These are phyloP conservation scores for Fusarium sarcochroum DNA, from an alignment of 2,329 filamentous ascomycete species.

Conservation along the genomic window DNA sequence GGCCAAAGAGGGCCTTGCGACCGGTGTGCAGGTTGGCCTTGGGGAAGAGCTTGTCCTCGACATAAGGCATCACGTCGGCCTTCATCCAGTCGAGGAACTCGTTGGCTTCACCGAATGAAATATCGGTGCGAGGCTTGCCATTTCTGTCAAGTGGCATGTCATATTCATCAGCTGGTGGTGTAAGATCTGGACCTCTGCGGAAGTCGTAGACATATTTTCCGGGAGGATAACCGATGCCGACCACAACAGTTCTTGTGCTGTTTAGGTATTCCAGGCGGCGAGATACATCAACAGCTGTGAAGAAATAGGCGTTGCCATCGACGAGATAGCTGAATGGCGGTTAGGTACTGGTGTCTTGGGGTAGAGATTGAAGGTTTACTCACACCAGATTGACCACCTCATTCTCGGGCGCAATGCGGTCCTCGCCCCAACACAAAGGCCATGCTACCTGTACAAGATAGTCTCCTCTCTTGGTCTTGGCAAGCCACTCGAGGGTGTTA, in stretches of 20 bases:
- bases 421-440: constrained; percentile 49
- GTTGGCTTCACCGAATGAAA: constrained; percentile 59
- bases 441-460: constrained; percentile 52
- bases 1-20: constrained; percentile 62
- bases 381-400: constrained; percentile 48
- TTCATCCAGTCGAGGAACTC: constrained; percentile 61
- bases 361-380: constrained; percentile 6
- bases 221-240: constrained; percentile 53
- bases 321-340: constrained; percentile 49
- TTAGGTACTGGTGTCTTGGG: not conserved
- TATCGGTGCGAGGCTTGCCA: constrained; percentile 45
- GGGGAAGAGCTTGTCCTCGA: constrained; percentile 47
- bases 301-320: constrained; percentile 55
- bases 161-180: constrained; percentile 48
- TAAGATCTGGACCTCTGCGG: constrained; percentile 51
- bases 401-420: constrained; percentile 42
- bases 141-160: constrained; percentile 44
- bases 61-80: constrained; percentile 54
- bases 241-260: constrained; percentile 49
- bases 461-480: constrained; percentile 47
- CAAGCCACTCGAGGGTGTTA: constrained; percentile 48
- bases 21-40: constrained; percentile 51
- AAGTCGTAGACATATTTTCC: constrained; percentile 49
- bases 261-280: constrained; percentile 47
- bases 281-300: constrained; percentile 52